Evolutionary conservation across 2,329 filamentous ascomycete species (phyloP).

Genomic region (Exophiala lecanii-corni): DNA sequence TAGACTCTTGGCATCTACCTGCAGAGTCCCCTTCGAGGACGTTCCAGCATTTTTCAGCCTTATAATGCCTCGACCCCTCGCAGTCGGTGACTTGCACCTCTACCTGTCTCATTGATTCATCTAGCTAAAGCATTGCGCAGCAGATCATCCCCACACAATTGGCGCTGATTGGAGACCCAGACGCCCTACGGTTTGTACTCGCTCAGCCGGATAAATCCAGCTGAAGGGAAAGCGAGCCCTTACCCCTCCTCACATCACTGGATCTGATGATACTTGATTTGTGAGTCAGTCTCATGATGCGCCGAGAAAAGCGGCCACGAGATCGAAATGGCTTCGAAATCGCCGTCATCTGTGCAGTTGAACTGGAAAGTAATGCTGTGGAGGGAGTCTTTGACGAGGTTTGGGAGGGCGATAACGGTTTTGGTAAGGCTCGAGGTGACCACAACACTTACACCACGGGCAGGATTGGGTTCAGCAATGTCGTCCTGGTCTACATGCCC

Average conservation of each 20-base stretch:
- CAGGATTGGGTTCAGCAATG: conserved; percentile 28
- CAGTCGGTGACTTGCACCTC: too few species aligned
- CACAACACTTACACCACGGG: conserved; percentile 30
- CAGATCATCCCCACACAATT: too few species aligned
- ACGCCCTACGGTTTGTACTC: too few species aligned
- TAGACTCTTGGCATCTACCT: too few species aligned
- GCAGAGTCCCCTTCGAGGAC: too few species aligned
- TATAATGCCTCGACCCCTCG: too few species aligned
- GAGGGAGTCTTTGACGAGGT: conserved; percentile 9
- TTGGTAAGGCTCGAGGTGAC: conserved; percentile 29
- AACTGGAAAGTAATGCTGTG: conserved; percentile 31
- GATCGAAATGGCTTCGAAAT: conserved; percentile 30
- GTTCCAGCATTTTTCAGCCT: too few species aligned
- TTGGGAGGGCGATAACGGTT: conserved; percentile 22
- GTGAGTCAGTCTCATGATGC: neutral
- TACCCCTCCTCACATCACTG: neutral
- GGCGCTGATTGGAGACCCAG: too few species aligned
- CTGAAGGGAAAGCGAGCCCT: neutral
- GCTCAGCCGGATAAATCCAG: neutral
- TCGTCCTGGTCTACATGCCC: conserved; percentile 31
- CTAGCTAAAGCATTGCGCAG: too few species aligned
- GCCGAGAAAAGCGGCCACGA: neutral
- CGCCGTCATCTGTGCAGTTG: conserved; percentile 36
- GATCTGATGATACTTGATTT: neutral
- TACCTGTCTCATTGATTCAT: too few species aligned